Evolutionary conservation across 306 rosid genomes (phyloP).

Genomic region (Ormosia semicastrata): DNA sequence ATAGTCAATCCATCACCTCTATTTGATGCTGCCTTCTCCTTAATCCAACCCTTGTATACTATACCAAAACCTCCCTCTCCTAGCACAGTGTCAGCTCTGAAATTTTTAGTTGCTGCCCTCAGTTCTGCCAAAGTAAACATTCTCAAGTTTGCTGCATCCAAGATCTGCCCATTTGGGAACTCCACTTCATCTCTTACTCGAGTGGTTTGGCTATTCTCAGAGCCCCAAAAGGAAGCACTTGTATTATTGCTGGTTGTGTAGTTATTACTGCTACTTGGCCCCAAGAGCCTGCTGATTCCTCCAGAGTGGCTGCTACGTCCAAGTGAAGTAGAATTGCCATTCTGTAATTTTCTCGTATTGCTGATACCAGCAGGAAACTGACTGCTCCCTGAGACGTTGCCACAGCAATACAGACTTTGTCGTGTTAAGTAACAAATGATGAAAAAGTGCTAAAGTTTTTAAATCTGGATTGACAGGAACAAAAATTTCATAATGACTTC

Average conservation of each 20-base stretch:
- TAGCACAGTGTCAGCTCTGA: slow-evolving; percentile 53
- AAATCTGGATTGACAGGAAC: neutral
- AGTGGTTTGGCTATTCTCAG: slow-evolving; percentile 55
- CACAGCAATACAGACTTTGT: slow-evolving; percentile 15
- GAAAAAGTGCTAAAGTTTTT: neutral
- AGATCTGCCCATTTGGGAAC: slow-evolving; percentile 67
- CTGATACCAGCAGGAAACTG: slow-evolving; percentile 13
- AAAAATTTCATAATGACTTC: neutral
- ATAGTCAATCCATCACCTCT: slow-evolving; percentile 45
- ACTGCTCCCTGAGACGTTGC: slow-evolving; percentile 26
- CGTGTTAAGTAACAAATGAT: neutral
- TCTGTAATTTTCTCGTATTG: slow-evolving; percentile 11
- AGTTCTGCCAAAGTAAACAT: slow-evolving; percentile 60
- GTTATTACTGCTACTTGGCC: slow-evolving; percentile 41
- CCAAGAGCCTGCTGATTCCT: slow-evolving; percentile 36
- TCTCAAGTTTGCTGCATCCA: slow-evolving; percentile 64
- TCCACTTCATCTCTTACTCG: slow-evolving; percentile 57
- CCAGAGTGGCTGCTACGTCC: slow-evolving; percentile 44
- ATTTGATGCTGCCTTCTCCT: slow-evolving; percentile 40
- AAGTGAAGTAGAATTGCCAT: slow-evolving; percentile 34
- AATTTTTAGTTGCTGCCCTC: slow-evolving; percentile 68
- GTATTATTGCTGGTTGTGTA: slow-evolving; percentile 54
- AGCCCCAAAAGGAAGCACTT: slow-evolving; percentile 51
- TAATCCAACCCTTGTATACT: slow-evolving; percentile 81
- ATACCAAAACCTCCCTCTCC: slow-evolving; percentile 95